Evolutionary conservation across 495 filamentous ascomycete genomes (phyloP), one percentile per base, ranked within the genome.

Genomic region (Acidomyces sp.): DNA sequence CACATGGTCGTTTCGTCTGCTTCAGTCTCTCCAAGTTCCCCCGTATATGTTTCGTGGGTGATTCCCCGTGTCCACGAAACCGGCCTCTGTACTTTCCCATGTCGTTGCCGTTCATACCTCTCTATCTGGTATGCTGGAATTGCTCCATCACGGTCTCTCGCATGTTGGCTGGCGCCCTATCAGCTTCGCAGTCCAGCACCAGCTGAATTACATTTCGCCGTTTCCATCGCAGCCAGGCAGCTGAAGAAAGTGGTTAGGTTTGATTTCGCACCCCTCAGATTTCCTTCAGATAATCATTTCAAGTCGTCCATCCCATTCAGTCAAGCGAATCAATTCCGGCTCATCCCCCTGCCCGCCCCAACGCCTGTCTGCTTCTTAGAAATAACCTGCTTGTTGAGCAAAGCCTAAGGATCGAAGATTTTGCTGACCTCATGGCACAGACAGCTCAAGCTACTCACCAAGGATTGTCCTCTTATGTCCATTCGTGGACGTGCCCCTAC

Each of bases 371-470:
- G 35, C 55, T 39, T 17, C 41, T 38, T 9, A 46, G 32, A 28
- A 61, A n/a, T 54, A 24, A 61, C 23, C 25, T 61, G 56, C 13
- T 43, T 47, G 31, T 59, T 54, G 0, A 59, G 52, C 43, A 61
- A 43, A 44, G 57, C 59, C 34, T 57, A 44, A 13, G 57, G 55
- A 37, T 61, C 54, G 22, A 43, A 53, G 4, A 48, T 45, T 27
- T 56, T 31, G 24, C 55, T 56, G 26, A 41, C 53, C 43, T 61
- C 55, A 12, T 45, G 43, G 15, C 43, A 49, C 32, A 61, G 48
- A 55, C 55, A 61, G 5, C 48, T 53, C 5, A 61, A 22, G 15
- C 57, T 56, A n/a, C 57, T 56, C 15, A 46, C 42, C 2, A 59
- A 48, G 11, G 44, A 48, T 3, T 32, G 23, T 5, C 57, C 57